phyloP scores from a whole-genome alignment of 495 filamentous ascomycete genomes.

The Penicillium cosmopolitanum region DNA sequence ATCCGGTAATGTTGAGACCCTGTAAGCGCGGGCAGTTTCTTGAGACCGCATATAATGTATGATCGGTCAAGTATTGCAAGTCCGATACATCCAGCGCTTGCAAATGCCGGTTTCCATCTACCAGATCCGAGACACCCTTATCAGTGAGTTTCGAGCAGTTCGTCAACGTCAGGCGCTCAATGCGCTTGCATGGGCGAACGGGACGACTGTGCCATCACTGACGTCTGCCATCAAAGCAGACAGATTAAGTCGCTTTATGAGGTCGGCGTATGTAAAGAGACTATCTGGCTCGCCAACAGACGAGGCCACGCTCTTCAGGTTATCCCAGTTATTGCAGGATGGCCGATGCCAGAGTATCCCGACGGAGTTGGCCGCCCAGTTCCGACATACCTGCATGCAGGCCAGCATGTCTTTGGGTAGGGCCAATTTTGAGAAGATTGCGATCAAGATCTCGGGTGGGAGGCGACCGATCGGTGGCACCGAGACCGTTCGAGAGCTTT shows the following conservation, averaged over 20 bases:
- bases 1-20: conserved; percentile 90
- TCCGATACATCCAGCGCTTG: conserved; percentile 91
- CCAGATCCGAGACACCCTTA: conserved; percentile 73
- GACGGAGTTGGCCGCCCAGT: conserved; percentile 91
- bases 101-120: conserved; percentile 78
- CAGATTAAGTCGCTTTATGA: conserved; percentile 90
- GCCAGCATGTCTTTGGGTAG: conserved; percentile 74
- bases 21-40: conserved; percentile 83
- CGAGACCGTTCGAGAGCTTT: conserved; percentile 58
- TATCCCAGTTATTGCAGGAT: conserved; percentile 81
- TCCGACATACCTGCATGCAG: conserved; percentile 90
- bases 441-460: conserved; percentile 92
- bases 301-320: conserved; percentile 73
- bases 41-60: conserved; percentile 78
- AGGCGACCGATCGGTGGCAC: conserved; percentile 78
- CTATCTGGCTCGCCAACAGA: conserved; percentile 70
- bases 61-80: conserved; percentile 77
- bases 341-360: conserved; percentile 95
- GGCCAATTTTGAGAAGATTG: conserved; percentile 83
- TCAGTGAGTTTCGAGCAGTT: conserved; percentile 88
- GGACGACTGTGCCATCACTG: conserved; percentile 86
- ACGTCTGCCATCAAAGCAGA: conserved; percentile 74
- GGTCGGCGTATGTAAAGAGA: conserved; percentile 82
- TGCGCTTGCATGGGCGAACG: conserved; percentile 82
- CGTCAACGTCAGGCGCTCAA: conserved; percentile 93